Percentiles rank a stretch among this genome's conserved stretches.
These are phyloP conservation scores for Apiospora phragmitis DNA, from an alignment of 2,329 filamentous ascomycete genomes.

Conservation along the genomic window DNA sequence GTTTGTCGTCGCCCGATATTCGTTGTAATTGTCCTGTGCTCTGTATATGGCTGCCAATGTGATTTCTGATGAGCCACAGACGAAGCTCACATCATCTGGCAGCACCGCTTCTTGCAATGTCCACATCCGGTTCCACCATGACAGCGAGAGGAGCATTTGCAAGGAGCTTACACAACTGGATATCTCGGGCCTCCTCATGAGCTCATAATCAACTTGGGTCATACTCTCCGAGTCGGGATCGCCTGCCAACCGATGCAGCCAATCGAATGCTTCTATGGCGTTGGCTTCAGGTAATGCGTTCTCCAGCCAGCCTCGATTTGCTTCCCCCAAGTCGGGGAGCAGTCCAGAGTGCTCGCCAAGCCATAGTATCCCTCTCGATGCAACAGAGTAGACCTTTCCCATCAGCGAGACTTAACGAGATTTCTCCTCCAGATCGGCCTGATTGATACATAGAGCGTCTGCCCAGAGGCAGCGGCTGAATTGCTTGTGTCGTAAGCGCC, in stretches of 20 bases:
- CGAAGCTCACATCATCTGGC: constrained; percentile 10
- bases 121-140: constrained; percentile 18
- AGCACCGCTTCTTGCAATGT: constrained; percentile 14
- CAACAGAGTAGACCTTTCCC: constrained; percentile 14
- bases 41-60: background rate
- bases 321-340: background rate
- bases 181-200: background rate
- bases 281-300: background rate
- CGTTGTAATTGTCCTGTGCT: background rate
- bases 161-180: background rate
- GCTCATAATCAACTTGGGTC: background rate
- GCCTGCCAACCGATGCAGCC: background rate
- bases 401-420: constrained; percentile 13
- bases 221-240: background rate
- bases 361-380: constrained; percentile 9
- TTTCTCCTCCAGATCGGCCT: constrained; percentile 11
- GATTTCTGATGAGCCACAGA: constrained; percentile 10
- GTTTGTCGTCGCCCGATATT: background rate
- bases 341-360: constrained; percentile 3
- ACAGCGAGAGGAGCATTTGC: background rate
- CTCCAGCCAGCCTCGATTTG: background rate
- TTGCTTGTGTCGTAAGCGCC: background rate
- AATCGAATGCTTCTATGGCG: background rate
- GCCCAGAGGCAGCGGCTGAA: constrained; percentile 10
- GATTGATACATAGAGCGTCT: constrained; percentile 19